These are phyloP conservation scores for Pseudocercospora pini-densiflorae DNA, from an alignment of 2,329 filamentous ascomycete species.

Conservation along the genomic window DNA sequence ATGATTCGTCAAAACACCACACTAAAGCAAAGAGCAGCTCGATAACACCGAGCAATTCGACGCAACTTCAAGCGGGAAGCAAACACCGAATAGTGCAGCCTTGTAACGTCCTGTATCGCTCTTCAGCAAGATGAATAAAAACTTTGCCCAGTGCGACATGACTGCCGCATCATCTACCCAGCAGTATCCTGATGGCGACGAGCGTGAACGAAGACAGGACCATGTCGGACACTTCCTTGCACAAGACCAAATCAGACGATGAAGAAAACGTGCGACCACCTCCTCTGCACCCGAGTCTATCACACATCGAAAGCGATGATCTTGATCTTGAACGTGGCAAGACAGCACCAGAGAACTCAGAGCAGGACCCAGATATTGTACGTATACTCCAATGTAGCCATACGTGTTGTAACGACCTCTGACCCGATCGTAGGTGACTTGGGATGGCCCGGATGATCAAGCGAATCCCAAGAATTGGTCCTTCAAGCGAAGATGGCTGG, in stretches of 20 bases:
- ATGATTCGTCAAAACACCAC: not conserved
- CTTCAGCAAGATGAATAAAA: not conserved
- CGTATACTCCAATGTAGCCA: not conserved
- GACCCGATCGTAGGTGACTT: slow-evolving; percentile 39
- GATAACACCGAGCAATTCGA: not conserved
- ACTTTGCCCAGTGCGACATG: not conserved
- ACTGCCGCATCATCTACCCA: too few relatives aligned
- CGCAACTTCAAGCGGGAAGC: not conserved
- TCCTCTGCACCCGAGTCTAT: not conserved
- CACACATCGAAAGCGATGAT: not conserved
- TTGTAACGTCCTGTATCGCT: not conserved
- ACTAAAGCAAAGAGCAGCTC: not conserved
- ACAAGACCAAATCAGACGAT: not conserved
- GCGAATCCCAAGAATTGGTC: slow-evolving; percentile 52
- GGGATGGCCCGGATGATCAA: slow-evolving; percentile 49
- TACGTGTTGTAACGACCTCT: not conserved
- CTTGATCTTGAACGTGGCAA: not conserved
- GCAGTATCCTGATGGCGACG: not conserved
- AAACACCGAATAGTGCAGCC: not conserved
- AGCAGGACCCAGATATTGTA: not conserved
- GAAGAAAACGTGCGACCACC: not conserved
- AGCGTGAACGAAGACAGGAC: not conserved
- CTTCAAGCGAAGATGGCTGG: slow-evolving; percentile 47
- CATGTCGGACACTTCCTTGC: not conserved
- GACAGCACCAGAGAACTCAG: not conserved